Evolutionary conservation across 257 asterid genomes (phyloP), one percentile per base, ranked within the genome.

Genomic region (Solanum piurae): DNA sequence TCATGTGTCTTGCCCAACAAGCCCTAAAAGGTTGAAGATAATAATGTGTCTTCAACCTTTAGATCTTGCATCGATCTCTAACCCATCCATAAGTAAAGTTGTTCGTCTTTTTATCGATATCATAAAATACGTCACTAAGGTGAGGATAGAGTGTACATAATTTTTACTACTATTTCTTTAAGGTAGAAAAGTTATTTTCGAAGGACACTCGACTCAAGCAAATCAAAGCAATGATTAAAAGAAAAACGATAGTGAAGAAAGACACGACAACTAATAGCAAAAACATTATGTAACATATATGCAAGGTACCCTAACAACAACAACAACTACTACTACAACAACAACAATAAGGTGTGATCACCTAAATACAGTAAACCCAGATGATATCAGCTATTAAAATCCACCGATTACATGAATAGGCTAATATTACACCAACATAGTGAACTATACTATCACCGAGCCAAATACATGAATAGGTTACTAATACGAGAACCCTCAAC

Each of bases 181-280:
- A 21, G 6, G 0, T 58, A 4, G 16, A 44, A 0, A 58, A 0
- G 1, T 58, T 58, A 21, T 1, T 60, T 21, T 21, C 27, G 0
- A 60, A 21, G 1, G 68, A 4, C 0, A 0, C 27, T 60, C 0
- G 5, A 21, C 12, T 60, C 5, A 60, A 58, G 0, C 0, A 60
- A 60, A 60, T 58, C 2, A 21, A 52, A 52, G 0, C 3, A 52
- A 0, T 52, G 5, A 52, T 16, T 52, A 6, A 52, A 52, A 16
- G 0, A 13, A 60, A 21, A 60, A 9, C 0, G 1, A 0, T 8
- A 21, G 5, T 21, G 1, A 0, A 60, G 27, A 60, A 21, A 60
- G 0, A 21, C 5, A 21, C 0, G 27, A 21, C 25, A 21, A 8
- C n/a, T 55, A 55, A 55, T 55, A 6, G 64, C 64, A 18, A 2